A percentile compares a stretch with the other conserved stretches of the same genome.
Conservation (phyloP, 139 green algal genomes). For the Tetratostichococcus sp. region DNA sequence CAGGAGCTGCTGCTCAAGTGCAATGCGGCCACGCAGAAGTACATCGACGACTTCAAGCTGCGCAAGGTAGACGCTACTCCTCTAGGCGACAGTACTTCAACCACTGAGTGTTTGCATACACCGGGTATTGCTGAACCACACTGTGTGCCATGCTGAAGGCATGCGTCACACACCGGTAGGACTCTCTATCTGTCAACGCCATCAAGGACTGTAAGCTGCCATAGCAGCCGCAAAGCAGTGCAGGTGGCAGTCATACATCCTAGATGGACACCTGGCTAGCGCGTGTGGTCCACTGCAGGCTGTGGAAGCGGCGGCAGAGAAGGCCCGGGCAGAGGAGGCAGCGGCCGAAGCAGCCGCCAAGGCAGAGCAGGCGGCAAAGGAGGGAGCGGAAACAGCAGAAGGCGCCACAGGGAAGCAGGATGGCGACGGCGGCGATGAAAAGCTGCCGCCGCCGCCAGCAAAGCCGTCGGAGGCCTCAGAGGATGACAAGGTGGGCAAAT, state of each 20-base stretch:
- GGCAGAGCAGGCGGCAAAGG: constrained; percentile 20
- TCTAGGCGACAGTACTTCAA: too few species aligned
- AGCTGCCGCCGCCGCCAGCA: not conserved
- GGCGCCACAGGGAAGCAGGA: constrained; percentile 20
- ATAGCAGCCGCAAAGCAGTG: too few species aligned
- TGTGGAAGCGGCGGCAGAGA: constrained; percentile 25
- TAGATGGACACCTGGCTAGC: too few species aligned
- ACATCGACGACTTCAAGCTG: constrained; percentile 45
- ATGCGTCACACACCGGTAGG: not conserved
- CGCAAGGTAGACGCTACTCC: too few species aligned
- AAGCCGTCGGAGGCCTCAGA: not conserved
- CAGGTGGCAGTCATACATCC: too few species aligned
- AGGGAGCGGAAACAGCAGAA: constrained; percentile 10
- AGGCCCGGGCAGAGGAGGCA: constrained; percentile 3
- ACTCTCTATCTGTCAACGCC: too few species aligned
- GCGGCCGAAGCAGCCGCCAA: constrained; percentile 29
- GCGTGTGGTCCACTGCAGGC: constrained; percentile 20
- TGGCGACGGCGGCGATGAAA: constrained; percentile 16
- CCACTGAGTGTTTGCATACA: not conserved
- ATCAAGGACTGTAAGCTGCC: too few species aligned
- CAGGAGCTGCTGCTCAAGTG: constrained; percentile 80
- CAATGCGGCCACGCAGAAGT: constrained; percentile 69
- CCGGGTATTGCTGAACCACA: too few species aligned
- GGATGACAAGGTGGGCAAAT: constrained; percentile 12
- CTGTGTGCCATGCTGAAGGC: not conserved